Evolutionary conservation across 2,329 filamentous ascomycete genomes (phyloP), one percentile per base, ranked within the genome.

Genomic region (Cladophialophora chaetospira): DNA sequence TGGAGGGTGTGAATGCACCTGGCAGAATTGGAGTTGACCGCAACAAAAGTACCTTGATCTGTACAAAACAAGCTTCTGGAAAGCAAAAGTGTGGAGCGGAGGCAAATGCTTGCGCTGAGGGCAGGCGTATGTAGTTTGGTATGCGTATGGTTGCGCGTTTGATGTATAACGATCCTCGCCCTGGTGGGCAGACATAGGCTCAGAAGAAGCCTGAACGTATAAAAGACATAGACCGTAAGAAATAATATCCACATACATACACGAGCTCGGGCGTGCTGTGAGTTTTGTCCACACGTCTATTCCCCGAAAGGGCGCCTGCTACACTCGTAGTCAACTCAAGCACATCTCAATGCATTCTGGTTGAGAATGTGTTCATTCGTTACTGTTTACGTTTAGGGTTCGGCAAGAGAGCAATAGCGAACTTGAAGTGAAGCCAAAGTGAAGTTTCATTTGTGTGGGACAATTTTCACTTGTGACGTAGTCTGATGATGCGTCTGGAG

Each of bases 1-100:
- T 4, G 83, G 82, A 5, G 83, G 83, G 0, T 86, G 83, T 72
- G 66, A 66, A n/a, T 86, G 83, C 69, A 71, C 76, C 63, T 86
- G 83, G 82, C 74, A 77, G 67, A 85, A 84, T 69, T 85, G 63
- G 61, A 57, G 47, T 44, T 66, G 47, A 65, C 15, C 15, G 23
- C 11, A 21, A 19, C 36, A 4, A 21, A n/a, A n/a, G n/a, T n/a
- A n/a, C n/a, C n/a, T 40, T 11, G 23, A 19, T 11, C 3, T 10
- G 36, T 40, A 40, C 17, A 44, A 13, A 26, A 15, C 36, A 19
- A 44, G 21, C 3, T 23, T 44, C 42, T 2, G 42, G 11, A 25
- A 13, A 21, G 23, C 42, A 10, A 26, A 44, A 23, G 15, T 11
- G 36, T 21, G 23, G 13, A 3, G 17, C 8, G n/a, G 17, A 15